phyloP scores from a whole-genome alignment of 352 stramenopile genomes.

The Blastocystis sp. region DNA sequence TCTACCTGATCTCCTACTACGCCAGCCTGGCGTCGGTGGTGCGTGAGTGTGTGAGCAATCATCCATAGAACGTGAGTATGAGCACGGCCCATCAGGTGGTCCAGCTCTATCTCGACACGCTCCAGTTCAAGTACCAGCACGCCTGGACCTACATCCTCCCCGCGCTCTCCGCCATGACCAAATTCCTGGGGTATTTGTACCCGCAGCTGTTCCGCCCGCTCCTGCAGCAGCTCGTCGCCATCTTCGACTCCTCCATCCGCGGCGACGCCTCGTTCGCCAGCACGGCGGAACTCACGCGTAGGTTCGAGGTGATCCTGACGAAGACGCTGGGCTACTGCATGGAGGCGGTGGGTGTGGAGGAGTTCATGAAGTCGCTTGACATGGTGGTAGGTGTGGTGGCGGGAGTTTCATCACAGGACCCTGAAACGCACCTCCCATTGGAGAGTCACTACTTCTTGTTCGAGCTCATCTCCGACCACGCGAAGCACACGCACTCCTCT shows the following conservation, averaged over 20 bases:
- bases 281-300: not conserved
- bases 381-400: not conserved
- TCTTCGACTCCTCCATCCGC: constrained; percentile 20
- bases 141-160: constrained; percentile 32
- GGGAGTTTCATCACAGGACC: not conserved
- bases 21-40: not conserved
- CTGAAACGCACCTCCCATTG: not conserved
- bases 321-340: constrained; percentile 42
- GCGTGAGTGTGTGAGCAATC: too few species aligned
- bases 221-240: constrained; percentile 33
- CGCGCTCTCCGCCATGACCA: constrained; percentile 4
- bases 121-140: constrained; percentile 49
- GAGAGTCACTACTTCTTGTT: constrained; percentile 37
- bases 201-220: not conserved
- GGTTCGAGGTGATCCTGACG: constrained; percentile 34
- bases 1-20: constrained; percentile 42
- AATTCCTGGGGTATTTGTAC: constrained; percentile 8
- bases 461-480: constrained; percentile 18
- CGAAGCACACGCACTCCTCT: not conserved
- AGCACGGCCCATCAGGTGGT: not conserved
- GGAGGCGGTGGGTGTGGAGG: constrained; percentile 20
- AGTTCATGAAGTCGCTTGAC: not conserved
- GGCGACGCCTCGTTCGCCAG: not conserved
- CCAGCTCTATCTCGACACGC: constrained; percentile 6
- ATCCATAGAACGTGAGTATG: not conserved